A percentile compares a stretch with the other conserved stretches of the same genome.
phyloP scores from a whole-genome alignment of 2,329 filamentous ascomycete genomes.

The Cucurbitaria berberidis region DNA sequence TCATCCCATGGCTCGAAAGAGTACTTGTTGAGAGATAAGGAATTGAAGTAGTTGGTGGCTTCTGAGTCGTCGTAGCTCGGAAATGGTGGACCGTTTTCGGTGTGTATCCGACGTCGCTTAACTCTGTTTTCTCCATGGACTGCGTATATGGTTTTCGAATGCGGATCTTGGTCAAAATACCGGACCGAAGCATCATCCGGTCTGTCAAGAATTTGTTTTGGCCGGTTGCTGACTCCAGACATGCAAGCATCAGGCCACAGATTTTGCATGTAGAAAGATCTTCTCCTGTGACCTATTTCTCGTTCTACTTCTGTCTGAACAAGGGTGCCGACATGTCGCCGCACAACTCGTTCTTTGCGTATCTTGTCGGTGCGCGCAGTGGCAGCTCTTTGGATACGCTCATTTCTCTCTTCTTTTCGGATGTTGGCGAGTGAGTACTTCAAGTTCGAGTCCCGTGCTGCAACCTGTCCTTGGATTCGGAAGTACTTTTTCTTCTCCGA shows the following conservation, averaged over 20 bases:
- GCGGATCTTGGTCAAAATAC: slow-evolving; percentile 37
- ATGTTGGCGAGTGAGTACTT: slow-evolving; percentile 54
- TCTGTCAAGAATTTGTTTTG: slow-evolving; percentile 15
- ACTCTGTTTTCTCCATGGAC: slow-evolving; percentile 33
- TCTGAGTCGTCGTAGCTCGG: slow-evolving; percentile 7
- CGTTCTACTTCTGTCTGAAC: slow-evolving; percentile 28
- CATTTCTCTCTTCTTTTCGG: slow-evolving; percentile 42
- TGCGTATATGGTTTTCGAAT: slow-evolving; percentile 29
- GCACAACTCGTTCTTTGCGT: slow-evolving; percentile 33
- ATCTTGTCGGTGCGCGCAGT: slow-evolving; percentile 14
- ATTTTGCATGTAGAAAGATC: slow-evolving; percentile 23
- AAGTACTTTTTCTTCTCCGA: slow-evolving; percentile 59
- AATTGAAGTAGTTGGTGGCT: not conserved
- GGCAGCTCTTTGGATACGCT: slow-evolving; percentile 16
- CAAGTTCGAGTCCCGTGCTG: slow-evolving; percentile 37
- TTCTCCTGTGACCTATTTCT: slow-evolving; percentile 34
- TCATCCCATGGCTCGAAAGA: slow-evolving; percentile 31
- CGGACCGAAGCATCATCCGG: slow-evolving; percentile 14
- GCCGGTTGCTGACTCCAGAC: slow-evolving; percentile 13
- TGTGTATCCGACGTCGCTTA: slow-evolving; percentile 17
- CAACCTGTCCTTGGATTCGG: slow-evolving; percentile 49
- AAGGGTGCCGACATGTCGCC: slow-evolving; percentile 23
- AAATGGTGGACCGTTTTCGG: slow-evolving; percentile 2
- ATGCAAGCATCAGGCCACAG: slow-evolving; percentile 38
- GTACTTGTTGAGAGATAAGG: slow-evolving; percentile 15